phyloP scores from a whole-genome alignment of 148 eudicot genomes.

The Arbutus unedo region DNA sequence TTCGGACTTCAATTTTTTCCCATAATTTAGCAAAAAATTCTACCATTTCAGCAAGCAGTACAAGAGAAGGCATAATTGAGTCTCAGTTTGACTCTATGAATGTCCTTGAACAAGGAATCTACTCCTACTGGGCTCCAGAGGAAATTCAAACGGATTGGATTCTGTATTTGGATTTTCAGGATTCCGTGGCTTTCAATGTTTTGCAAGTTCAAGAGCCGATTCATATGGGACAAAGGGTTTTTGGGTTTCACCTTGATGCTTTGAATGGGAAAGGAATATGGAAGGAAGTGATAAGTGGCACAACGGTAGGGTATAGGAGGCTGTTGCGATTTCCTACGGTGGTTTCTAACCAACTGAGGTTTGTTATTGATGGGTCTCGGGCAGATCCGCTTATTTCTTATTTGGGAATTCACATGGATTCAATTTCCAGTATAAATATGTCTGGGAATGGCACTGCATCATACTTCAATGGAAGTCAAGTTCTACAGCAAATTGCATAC shows the following conservation, averaged over 20 bases:
- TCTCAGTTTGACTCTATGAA: constrained; percentile 35
- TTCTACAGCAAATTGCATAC: constrained; percentile 27
- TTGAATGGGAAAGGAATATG: constrained; percentile 40
- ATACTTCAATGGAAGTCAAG: constrained; percentile 22
- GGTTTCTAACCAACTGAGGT: constrained; percentile 40
- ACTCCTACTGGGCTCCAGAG: constrained; percentile 73
- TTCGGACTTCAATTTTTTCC: constrained; percentile 58
- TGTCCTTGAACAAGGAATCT: constrained; percentile 52
- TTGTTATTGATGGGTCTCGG: constrained; percentile 51
- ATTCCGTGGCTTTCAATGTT: constrained; percentile 48
- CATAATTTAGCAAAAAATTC: constrained; percentile 50
- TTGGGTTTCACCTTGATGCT: constrained; percentile 53
- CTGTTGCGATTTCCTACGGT: constrained; percentile 45
- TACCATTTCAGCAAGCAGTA: constrained; percentile 50
- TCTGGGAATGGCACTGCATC: constrained; percentile 7
- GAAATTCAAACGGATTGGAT: constrained; percentile 40
- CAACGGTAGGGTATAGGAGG: constrained; percentile 74
- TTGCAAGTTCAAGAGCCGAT: constrained; percentile 77
- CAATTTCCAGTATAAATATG: constrained; percentile 30
- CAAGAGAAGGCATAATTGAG: constrained; percentile 35
- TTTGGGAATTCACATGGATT: constrained; percentile 59
- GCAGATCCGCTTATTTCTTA: constrained; percentile 63
- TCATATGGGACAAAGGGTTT: constrained; percentile 74
- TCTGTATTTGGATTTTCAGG: constrained; percentile 46
- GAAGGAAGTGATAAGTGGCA: constrained; percentile 44